Evolutionary conservation across 768 basidiomycete genomes (phyloP).

Genomic region (Phylloporus sp.): DNA sequence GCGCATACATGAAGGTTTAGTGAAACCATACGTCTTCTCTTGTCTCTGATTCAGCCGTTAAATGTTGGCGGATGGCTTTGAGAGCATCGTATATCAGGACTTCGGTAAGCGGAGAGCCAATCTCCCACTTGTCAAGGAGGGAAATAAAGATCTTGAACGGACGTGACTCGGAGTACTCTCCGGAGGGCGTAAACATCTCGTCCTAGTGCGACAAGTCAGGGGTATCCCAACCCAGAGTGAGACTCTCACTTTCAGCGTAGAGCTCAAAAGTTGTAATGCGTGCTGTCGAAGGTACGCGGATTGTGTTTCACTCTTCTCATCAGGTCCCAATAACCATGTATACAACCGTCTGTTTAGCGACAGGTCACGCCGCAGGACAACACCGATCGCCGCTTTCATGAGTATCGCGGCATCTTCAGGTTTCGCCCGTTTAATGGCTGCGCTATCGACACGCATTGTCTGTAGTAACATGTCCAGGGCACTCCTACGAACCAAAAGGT

Average conservation of each 20-base stretch:
- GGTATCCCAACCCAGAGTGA: not conserved
- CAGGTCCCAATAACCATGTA: constrained; percentile 85
- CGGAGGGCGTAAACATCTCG: constrained; percentile 71
- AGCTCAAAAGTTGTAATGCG: constrained; percentile 64
- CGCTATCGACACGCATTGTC: constrained; percentile 68
- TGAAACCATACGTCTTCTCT: constrained; percentile 53
- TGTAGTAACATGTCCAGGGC: constrained; percentile 82
- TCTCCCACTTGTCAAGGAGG: constrained; percentile 94
- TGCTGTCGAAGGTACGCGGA: constrained; percentile 62
- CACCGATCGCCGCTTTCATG: constrained; percentile 79
- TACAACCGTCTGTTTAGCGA: constrained; percentile 91
- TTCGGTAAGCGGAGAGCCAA: constrained; percentile 78
- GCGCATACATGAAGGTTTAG: not conserved
- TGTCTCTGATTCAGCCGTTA: constrained; percentile 48
- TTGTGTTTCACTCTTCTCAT: constrained; percentile 73
- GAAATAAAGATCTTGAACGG: constrained; percentile 97
- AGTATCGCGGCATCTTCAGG: constrained; percentile 73
- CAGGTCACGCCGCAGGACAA: constrained; percentile 88
- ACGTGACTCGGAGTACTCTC: constrained; percentile 70
- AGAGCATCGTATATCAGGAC: constrained; percentile 76
- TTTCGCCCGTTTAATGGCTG: constrained; percentile 62
- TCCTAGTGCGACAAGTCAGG: constrained; percentile 38
- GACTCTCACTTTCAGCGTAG: constrained; percentile 58
- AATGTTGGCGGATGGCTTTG: constrained; percentile 56
- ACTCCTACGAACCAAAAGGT: constrained; percentile 81